A percentile compares a stretch with the other conserved stretches of the same genome.
These are phyloP conservation scores for Saussurea involucrata DNA, from an alignment of 129 eudicot genomes.

Conservation along the genomic window DNA sequence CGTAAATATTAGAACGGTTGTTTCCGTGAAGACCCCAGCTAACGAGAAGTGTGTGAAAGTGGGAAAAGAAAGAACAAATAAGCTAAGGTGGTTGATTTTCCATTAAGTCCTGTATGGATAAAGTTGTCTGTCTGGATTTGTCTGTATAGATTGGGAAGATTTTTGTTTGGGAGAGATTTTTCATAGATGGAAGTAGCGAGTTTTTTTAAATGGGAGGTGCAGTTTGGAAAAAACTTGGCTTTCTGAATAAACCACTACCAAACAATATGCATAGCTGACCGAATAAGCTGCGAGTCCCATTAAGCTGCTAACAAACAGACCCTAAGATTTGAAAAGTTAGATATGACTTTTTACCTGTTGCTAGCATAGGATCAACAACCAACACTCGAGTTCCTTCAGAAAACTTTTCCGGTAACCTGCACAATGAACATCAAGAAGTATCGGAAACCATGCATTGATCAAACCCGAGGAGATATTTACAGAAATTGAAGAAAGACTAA, in stretches of 20 bases:
- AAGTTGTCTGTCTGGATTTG: no score
- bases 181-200: no score
- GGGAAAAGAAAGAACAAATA: neutral
- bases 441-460: neutral
- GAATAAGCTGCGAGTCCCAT: no score
- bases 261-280: no score
- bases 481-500: neutral
- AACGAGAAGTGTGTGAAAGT: neutral
- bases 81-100: neutral
- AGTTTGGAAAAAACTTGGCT: no score
- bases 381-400: conserved; percentile 74
- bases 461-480: neutral
- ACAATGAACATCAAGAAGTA: conserved; percentile 1
- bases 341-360: conserved; percentile 61
- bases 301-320: no score
- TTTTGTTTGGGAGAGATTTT: no score
- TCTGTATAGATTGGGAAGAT: no score
- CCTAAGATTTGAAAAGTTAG: neutral
- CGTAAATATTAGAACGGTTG: neutral
- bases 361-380: conserved; percentile 95
- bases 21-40: neutral
- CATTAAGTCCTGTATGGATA: neutral
- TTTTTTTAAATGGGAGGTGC: no score
- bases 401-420: conserved; percentile 78
- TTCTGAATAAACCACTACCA: no score